Conservation (phyloP, 306 rosid species). For the Potentilla sterilis region DNA sequence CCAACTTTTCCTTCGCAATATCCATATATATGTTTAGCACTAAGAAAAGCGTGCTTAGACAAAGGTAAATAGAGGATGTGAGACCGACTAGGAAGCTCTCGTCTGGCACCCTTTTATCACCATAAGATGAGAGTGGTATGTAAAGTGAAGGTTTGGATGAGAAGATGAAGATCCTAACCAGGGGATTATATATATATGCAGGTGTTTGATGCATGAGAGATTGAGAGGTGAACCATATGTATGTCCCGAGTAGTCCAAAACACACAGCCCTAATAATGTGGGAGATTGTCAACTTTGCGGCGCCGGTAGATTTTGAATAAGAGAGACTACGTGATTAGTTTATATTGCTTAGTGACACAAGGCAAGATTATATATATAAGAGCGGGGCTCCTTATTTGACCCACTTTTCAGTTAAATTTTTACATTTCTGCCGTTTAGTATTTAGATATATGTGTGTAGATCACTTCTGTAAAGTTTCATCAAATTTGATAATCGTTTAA, state of each 20-base stretch:
- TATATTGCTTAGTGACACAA: neutral
- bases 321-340: neutral
- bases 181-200: neutral
- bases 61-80: neutral
- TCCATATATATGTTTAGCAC: neutral
- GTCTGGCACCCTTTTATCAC: neutral
- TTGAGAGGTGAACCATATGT: neutral
- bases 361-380: neutral
- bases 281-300: neutral
- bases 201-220: neutral
- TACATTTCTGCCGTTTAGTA: too few relatives aligned
- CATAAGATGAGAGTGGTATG: neutral
- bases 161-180: neutral
- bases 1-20: neutral
- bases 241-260: neutral
- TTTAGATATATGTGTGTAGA: too few relatives aligned
- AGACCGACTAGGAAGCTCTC: too few relatives aligned
- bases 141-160: neutral
- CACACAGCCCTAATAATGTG: neutral
- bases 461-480: too few relatives aligned
- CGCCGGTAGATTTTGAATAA: constrained; percentile 1
- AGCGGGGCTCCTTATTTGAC: too few relatives aligned
- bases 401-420: too few relatives aligned
- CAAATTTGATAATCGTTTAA: too few relatives aligned
- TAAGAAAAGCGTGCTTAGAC: too few relatives aligned